Evolutionary conservation across 225 moss, liverwort and hornwort genomes (phyloP), one percentile per base, ranked within the genome.

Genomic region (Neckera pumila): DNA sequence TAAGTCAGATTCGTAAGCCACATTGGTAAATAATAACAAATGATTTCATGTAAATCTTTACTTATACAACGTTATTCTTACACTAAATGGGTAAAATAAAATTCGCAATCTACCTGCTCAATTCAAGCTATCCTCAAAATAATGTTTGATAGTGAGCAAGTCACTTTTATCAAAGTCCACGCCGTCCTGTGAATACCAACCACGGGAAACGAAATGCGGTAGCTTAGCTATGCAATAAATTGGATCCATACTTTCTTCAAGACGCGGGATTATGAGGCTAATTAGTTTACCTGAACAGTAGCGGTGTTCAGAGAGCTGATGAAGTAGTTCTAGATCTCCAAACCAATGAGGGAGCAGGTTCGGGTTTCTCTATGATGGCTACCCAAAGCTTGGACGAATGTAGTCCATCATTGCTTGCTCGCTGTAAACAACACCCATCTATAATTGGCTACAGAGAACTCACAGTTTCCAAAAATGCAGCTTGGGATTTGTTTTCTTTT

Each of bases 281-380:
- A 61, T 81, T 75, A 83, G 70, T 95, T 40, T 85, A 91, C 92
- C 95, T 94, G 94, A 90, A 91, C 76, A 86, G 64, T 87, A 89
- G 65, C 64, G 82, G 78, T 74, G 88, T 88, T 90, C 92, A 77
- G 75, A 80, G 76, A 89, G 80, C 86, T 71, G 82, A 78, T 82
- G 78, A 85, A 78, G 47, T 57, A 47, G 38, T 81, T 62, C 66
- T 81, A 87, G 38, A 77, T 56, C 69, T 81, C 81, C 85, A 80
- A 83, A 83, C 72, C 76, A 86, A 79, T 57, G 65, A 86, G 79
- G 49, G 38, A 57, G 66, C 54, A 64, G 82, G 42, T 89, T 84
- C 65, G 66, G 67, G 61, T 18, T 89, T 65, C 66, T 71, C 40
- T 59, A 80, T 34, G 33, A 79, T 84, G 84, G 85, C 38, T 85